phyloP scores from a whole-genome alignment of 371 early-diverging fungal genomes.

The Mucor indicus region DNA sequence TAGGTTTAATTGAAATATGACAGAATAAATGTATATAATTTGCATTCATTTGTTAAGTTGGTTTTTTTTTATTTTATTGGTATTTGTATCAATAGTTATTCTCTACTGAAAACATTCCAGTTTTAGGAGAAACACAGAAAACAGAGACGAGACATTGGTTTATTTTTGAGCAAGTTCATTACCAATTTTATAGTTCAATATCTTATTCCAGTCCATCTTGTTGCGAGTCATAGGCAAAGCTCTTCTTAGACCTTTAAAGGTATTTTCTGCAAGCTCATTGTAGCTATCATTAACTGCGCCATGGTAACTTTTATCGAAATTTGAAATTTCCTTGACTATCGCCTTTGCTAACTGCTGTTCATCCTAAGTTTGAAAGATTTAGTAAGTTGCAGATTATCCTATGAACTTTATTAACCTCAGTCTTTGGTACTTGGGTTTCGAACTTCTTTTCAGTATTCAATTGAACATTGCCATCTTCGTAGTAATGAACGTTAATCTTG shows the following conservation, averaged over 20 bases:
- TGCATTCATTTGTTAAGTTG: no score
- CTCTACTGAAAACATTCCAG: no score
- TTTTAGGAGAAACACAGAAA: no score
- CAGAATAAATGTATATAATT: no score
- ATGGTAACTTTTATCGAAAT: constrained; percentile 84
- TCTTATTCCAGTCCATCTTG: constrained; percentile 92
- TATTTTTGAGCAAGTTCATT: constrained; percentile 48
- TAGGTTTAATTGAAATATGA: no score
- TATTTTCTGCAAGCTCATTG: constrained; percentile 73
- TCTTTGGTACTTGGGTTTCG: constrained; percentile 24
- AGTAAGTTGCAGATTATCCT: background rate
- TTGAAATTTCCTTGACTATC: constrained; percentile 62
- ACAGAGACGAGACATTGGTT: no score
- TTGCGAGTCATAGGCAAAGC: constrained; percentile 89
- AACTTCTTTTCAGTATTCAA: constrained; percentile 73
- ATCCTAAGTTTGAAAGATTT: constrained; percentile 34
- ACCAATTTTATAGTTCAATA: constrained; percentile 60
- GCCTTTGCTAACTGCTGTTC: constrained; percentile 45
- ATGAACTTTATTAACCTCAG: constrained; percentile 17
- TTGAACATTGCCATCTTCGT: constrained; percentile 98
- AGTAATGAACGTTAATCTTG: constrained; percentile 90
- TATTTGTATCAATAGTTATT: no score
- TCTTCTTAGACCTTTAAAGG: constrained; percentile 89
- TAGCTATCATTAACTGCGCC: constrained; percentile 80
- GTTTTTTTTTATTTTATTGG: no score